A percentile compares a stretch with the other conserved stretches of the same genome.
phyloP scores from a whole-genome alignment of 1,284 basidiomycete species.

The Trichosporon ovoides region DNA sequence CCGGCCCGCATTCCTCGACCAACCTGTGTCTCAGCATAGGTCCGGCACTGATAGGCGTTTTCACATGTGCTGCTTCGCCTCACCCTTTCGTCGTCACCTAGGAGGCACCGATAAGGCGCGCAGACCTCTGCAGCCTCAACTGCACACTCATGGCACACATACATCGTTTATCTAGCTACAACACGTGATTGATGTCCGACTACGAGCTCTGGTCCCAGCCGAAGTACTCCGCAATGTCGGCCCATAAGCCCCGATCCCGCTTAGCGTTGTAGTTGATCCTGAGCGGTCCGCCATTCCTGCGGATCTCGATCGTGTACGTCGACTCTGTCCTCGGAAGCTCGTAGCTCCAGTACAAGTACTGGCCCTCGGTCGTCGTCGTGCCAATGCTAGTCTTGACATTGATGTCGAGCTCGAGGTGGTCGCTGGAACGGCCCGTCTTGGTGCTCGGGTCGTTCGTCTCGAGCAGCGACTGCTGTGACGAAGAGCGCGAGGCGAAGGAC shows the following conservation, averaged over 20 bases:
- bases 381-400: conserved; percentile 61
- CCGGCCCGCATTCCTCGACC: too few species aligned
- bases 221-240: conserved; percentile 8
- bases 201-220: conserved; percentile 10
- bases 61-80: too few species aligned
- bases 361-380: conserved; percentile 61
- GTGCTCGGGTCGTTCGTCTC: conserved; percentile 10
- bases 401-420: conserved; percentile 42
- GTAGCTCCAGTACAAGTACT: conserved; percentile 79
- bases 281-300: conserved; percentile 57
- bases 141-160: too few species aligned
- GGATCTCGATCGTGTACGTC: conserved; percentile 64
- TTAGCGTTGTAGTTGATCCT: not conserved
- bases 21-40: too few species aligned
- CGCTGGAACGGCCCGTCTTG: not conserved
- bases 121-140: too few species aligned
- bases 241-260: conserved; percentile 3
- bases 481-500: conserved; percentile 7
- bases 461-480: conserved; percentile 10
- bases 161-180: too few species aligned
- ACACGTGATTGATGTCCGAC: too few species aligned
- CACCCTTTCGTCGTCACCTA: too few species aligned
- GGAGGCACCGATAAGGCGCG: too few species aligned
- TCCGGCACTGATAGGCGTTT: too few species aligned
- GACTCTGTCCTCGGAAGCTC: conserved; percentile 55